Conservation (phyloP, 805 yeast genomes). For the Zygosaccharomyces siamensis region DNA sequence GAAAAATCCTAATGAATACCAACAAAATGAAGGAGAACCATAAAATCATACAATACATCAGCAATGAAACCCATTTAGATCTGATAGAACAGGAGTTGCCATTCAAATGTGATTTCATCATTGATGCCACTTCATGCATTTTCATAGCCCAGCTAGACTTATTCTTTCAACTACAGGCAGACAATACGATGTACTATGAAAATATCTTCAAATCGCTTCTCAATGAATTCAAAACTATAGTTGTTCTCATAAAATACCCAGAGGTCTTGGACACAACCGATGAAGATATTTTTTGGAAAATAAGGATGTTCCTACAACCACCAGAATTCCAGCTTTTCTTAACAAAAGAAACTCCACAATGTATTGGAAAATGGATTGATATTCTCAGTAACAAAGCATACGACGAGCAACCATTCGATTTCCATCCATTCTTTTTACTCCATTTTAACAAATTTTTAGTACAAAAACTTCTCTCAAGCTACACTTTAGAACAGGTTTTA, state of each 20-base stretch:
- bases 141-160: constrained; percentile 14
- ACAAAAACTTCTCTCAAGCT: background rate
- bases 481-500: constrained; percentile 3
- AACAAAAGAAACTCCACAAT: background rate
- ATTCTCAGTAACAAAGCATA: constrained; percentile 1
- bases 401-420: background rate
- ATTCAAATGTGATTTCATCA: constrained; percentile 19
- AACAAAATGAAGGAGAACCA: constrained; percentile 12
- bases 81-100: constrained; percentile 15
- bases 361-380: constrained; percentile 7
- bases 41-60: constrained; percentile 9
- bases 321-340: constrained; percentile 11
- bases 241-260: constrained; percentile 18
- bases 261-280: constrained; percentile 12
- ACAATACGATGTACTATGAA: constrained; percentile 14
- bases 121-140: constrained; percentile 20
- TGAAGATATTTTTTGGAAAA: constrained; percentile 25
- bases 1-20: constrained; percentile 13
- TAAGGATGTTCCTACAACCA: constrained; percentile 13
- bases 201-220: constrained; percentile 10
- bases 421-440: constrained; percentile 1
- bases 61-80: constrained; percentile 2
- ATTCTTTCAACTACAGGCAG: constrained; percentile 19
- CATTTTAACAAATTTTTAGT: constrained; percentile 9
- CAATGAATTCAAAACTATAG: constrained; percentile 16